A percentile compares a stretch with the other conserved stretches of the same genome.
phyloP scores from a whole-genome alignment of 176 grass and related monocot genomes.

The Secale cereale region DNA sequence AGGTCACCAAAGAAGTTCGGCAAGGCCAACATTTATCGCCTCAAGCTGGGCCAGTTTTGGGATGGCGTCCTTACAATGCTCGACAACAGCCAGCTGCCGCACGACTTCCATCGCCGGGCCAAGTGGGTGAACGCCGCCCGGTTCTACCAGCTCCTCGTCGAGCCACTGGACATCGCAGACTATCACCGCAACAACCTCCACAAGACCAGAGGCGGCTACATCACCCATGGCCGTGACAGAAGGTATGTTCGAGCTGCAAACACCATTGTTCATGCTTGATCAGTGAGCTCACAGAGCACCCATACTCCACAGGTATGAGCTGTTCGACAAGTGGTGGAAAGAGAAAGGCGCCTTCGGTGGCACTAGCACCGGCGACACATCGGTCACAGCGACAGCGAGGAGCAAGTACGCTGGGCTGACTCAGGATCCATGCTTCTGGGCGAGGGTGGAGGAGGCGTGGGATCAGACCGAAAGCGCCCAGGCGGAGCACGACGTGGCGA shows the following conservation, averaged over 20 bases:
- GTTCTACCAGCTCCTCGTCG: constrained; percentile 93
- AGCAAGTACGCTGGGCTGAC: constrained; percentile 92
- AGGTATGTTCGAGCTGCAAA: constrained; percentile 14
- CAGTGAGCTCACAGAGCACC: not conserved
- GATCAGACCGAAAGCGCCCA: constrained; percentile 41
- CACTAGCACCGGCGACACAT: not conserved
- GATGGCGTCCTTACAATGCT: constrained; percentile 80
- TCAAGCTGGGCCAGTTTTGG: constrained; percentile 83
- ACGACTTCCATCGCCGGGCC: constrained; percentile 71
- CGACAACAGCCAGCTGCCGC: constrained; percentile 65
- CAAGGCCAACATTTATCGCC: constrained; percentile 58
- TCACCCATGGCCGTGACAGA: constrained; percentile 70
- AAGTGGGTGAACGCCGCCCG: constrained; percentile 95
- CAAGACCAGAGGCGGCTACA: constrained; percentile 60
- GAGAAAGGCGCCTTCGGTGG: not conserved
- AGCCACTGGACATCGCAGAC: constrained; percentile 86
- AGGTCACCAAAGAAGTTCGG: constrained; percentile 43
- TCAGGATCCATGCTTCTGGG: constrained; percentile 97
- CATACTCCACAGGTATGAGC: constrained; percentile 42
- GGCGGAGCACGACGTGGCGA: constrained; percentile 16
- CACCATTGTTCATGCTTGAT: not conserved
- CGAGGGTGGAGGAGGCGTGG: constrained; percentile 71
- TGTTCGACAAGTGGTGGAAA: constrained; percentile 94
- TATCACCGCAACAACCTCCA: constrained; percentile 64
- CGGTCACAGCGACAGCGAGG: constrained; percentile 8